Evolutionary conservation across 2,329 filamentous ascomycete species (phyloP), one percentile per base, ranked within the genome.

Genomic region (Aspergillus sp.): DNA sequence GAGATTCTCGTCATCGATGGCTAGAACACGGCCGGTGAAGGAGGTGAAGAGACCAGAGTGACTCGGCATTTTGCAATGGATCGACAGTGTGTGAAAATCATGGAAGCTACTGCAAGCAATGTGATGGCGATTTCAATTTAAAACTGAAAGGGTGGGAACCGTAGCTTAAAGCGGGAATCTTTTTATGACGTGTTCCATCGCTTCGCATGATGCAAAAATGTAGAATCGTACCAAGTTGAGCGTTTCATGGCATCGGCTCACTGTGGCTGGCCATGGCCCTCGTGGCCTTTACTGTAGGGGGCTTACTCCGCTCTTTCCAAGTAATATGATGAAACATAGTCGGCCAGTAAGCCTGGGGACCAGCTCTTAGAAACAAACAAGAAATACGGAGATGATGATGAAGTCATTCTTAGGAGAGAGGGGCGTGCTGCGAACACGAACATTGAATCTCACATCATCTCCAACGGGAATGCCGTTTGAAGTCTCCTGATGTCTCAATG

Each of bases 1-100:
- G n/a, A 13, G 41, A n/a, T 44, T 42, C 3, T 3, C 7, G 5
- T 49, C 50, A 23, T 49, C 21, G 4, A 32, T 39, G 23, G 41
- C 5, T 13, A 59, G 51, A n/a, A 32, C 30, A 0, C 42, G 19
- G n/a, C 57, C 57, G 19, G 50, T 38, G 42, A 30, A 23, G 10
- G 48, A 27, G 21, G 23, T 42, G 36, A 53, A 58, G 6, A 58
- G 32, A n/a, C 48, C 56, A 7, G 36, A 17, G 19, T 53, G 56
- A 8, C 48, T 58, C n/a, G 36, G 56, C 56, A 58, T 58, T 48
- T 36, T 36, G 32, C 32, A 36, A 36, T 36, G 5, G 5, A 36
- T 15, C 1, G 11, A 13, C 10, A 11, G 2, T 36, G 2, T 4
- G 4, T 13, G 11, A 5, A 5, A 36, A 2, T 5, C 1, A 5